phyloP scores from a whole-genome alignment of 495 filamentous ascomycete genomes.

The Lentithecium fluviatile region DNA sequence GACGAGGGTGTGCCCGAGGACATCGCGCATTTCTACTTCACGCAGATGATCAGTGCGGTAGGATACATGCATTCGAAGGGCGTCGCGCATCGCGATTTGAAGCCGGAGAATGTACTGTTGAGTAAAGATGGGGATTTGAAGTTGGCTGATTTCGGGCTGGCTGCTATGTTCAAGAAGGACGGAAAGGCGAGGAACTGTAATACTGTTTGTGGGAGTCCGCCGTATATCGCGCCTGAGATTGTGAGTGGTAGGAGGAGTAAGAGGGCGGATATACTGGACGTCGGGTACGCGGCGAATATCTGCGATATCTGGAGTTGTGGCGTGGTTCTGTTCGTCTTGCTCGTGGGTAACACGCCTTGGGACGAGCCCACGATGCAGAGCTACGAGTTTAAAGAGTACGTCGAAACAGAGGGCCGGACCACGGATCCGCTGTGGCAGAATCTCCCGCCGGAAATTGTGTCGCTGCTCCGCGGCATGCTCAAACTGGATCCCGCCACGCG shows the following conservation, averaged over 20 bases:
- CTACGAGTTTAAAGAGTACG: constrained; percentile 66
- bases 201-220: constrained; percentile 93
- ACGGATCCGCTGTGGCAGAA: constrained; percentile 83
- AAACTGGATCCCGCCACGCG: constrained; percentile 69
- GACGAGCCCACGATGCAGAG: constrained; percentile 73
- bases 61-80: constrained; percentile 82
- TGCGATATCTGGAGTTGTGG: constrained; percentile 97
- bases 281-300: constrained; percentile 76
- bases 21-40: constrained; percentile 94
- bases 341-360: constrained; percentile 98
- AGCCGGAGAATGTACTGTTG: constrained; percentile 48
- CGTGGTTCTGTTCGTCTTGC: constrained; percentile 90
- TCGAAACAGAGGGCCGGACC: constrained; percentile 72
- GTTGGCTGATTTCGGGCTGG: constrained; percentile 94
- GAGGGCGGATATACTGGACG: constrained; percentile 42
- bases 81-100: constrained; percentile 49
- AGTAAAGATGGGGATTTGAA: constrained; percentile 85
- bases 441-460: constrained; percentile 72
- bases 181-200: constrained; percentile 73
- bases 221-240: constrained; percentile 96
- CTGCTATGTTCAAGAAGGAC: constrained; percentile 87
- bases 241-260: constrained; percentile 36
- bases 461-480: constrained; percentile 93
- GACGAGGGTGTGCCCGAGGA: constrained; percentile 90
- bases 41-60: constrained; percentile 84